phyloP scores from a whole-genome alignment of 148 eudicot species.

The Camellia granthamiana region DNA sequence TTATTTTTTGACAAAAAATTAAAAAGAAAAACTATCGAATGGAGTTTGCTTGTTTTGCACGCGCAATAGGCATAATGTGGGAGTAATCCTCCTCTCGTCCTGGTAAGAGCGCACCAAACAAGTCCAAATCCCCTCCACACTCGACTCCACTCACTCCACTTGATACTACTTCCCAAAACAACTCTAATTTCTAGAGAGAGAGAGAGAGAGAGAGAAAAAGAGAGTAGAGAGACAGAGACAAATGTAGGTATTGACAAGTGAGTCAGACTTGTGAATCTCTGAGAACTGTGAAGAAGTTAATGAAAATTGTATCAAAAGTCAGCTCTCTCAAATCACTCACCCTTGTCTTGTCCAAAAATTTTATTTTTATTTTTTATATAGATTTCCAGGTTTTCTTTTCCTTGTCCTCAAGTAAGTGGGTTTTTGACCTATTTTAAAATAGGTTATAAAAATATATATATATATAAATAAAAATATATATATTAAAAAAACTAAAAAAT shows the following conservation, averaged over 20 bases:
- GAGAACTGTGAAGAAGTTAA: neutral
- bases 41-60: neutral
- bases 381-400: too few relatives aligned
- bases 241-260: constrained; percentile 51
- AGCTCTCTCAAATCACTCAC: constrained; percentile 46
- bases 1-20: too few relatives aligned
- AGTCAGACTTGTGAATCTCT: constrained; percentile 32
- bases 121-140: constrained; percentile 23
- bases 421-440: too few relatives aligned
- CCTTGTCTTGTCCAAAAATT: constrained; percentile 18
- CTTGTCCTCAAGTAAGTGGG: too few relatives aligned
- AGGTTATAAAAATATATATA: too few relatives aligned
- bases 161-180: neutral
- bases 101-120: constrained; percentile 30
- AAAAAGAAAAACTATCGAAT: neutral
- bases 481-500: too few relatives aligned
- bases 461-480: too few relatives aligned
- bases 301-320: constrained; percentile 36
- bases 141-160: neutral
- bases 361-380: too few relatives aligned
- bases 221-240: constrained; percentile 21
- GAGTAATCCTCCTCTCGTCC: constrained; percentile 10
- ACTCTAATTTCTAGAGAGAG: constrained; percentile 11
- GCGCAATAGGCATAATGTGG: constrained; percentile 16
- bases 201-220: constrained; percentile 13